Evolutionary conservation across 306 rosid species (phyloP), one percentile per base, ranked within the genome.

Genomic region (Ammopiptanthus mongolicus): DNA sequence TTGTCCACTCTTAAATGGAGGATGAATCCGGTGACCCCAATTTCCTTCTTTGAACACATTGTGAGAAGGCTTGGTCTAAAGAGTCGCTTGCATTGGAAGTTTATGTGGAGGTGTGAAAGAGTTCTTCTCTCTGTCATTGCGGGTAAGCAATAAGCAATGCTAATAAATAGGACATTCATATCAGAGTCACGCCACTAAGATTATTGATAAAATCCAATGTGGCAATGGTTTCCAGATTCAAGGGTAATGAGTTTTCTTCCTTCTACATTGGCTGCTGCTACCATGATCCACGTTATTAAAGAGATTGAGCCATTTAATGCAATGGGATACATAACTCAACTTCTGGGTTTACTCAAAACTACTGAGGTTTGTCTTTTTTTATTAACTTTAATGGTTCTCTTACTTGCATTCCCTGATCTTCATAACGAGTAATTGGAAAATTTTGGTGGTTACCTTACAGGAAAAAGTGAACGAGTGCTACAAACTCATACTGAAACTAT

Each of bases 1-100:
- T 82, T 93, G 61, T 84, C 96, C 9, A 84, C 95, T 71, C 98
- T 93, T 36, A 22, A 86, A 42, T 93, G 98, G 98, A 87, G 87
- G 84, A 88, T 93, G 98, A 85, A 88, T 78, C 98, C 91, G 1
- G 90, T 93, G 22, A 93, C 96, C 63, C 95, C 98, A 56, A 84
- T 86, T 77, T 86, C 90, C 12, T 93, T 84, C 89, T 88, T 90
- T 72, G 87, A 86, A 60, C 90, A 84, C 75, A 37, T 87, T 73
- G 83, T 79, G 34, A 84, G 90, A 80, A 86, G 90, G 84, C 78
- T 93, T 34, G 86, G 83, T 29, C 71, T 90, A 52, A 84, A 82
- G 76, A 80, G 18, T 65, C 72, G 73, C 58, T 77, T 85, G 84
- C 91, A 84, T 70, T 86, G 77, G 86, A 91, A 93, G 53, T 83